phyloP scores from a whole-genome alignment of 2,329 filamentous ascomycete species.

The Arachnomyces sp. region DNA sequence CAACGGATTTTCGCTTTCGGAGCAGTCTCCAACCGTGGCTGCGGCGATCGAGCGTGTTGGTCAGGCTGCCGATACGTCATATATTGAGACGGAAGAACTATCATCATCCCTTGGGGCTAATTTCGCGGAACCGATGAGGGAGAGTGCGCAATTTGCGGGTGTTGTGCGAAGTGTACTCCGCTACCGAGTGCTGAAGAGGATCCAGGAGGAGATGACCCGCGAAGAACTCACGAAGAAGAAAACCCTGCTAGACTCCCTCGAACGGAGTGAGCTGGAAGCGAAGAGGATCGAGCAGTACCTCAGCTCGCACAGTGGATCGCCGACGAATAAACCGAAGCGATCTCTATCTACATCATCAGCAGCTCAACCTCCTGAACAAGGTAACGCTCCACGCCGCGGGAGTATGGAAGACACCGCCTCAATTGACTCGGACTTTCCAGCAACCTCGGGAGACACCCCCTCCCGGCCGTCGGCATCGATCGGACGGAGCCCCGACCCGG shows the following conservation, averaged over 20 bases:
- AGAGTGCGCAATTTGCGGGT: slow-evolving; percentile 93
- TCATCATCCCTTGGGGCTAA: slow-evolving; percentile 80
- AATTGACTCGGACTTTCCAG: slow-evolving; percentile 92
- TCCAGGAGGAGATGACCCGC: slow-evolving; percentile 94
- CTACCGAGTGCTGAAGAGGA: slow-evolving; percentile 84
- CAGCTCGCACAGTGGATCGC: slow-evolving; percentile 50
- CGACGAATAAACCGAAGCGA: slow-evolving; percentile 50
- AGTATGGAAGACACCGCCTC: slow-evolving; percentile 71
- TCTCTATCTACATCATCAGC: slow-evolving; percentile 53
- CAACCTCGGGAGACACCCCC: slow-evolving; percentile 66
- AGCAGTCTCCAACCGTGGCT: slow-evolving; percentile 78
- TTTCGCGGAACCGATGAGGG: slow-evolving; percentile 95
- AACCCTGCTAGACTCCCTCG: slow-evolving; percentile 73
- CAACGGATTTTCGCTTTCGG: slow-evolving; percentile 92
- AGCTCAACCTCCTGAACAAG: slow-evolving; percentile 34
- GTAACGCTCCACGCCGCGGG: slow-evolving; percentile 43
- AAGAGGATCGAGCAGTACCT: slow-evolving; percentile 91
- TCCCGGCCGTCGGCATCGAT: slow-evolving; percentile 62
- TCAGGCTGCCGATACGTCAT: slow-evolving; percentile 90
- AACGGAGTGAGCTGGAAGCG: slow-evolving; percentile 86
- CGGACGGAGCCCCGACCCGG: slow-evolving; percentile 46
- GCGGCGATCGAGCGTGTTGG: slow-evolving; percentile 90
- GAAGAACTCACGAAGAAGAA: slow-evolving; percentile 88
- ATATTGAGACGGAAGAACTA: slow-evolving; percentile 89
- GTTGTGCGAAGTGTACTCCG: slow-evolving; percentile 82